Evolutionary conservation across 2,329 filamentous ascomycete genomes (phyloP).

Genomic region (Neophaeococcomyces mojaviensis): DNA sequence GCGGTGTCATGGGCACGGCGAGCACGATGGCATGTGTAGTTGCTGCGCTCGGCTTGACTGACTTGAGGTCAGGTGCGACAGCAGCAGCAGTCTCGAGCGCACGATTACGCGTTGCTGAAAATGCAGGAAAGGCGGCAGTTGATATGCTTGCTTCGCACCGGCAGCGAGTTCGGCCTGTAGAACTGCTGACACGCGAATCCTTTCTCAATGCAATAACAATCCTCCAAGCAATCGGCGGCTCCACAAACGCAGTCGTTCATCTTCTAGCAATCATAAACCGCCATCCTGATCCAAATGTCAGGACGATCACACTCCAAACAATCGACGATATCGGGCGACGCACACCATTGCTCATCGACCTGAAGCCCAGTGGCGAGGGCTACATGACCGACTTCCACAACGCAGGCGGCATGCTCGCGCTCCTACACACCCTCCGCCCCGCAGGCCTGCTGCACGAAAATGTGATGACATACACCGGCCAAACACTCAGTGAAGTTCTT

Average conservation of each 20-base stretch:
- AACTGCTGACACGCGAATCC: constrained; percentile 48
- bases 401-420: constrained; percentile 44
- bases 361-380: constrained; percentile 48
- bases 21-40: constrained; percentile 51
- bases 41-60: constrained; percentile 47
- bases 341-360: constrained; percentile 42
- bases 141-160: constrained; percentile 39
- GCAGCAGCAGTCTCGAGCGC: constrained; percentile 48
- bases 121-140: constrained; percentile 34
- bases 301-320: constrained; percentile 37
- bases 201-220: constrained; percentile 51
- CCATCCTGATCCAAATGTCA: constrained; percentile 40
- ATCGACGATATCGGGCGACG: constrained; percentile 43
- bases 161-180: constrained; percentile 42
- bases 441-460: constrained; percentile 35
- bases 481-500: constrained; percentile 41
- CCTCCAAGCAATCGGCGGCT: constrained; percentile 50
- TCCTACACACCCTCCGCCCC: constrained; percentile 40
- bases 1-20: constrained; percentile 52
- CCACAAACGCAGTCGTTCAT: constrained; percentile 51
- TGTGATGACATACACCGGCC: constrained; percentile 40
- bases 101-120: constrained; percentile 46
- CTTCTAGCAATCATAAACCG: constrained; percentile 49
- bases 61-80: constrained; percentile 41
- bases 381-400: constrained; percentile 52